These are phyloP conservation scores for Saturnispora saitoi DNA, from an alignment of 805 yeast genomes.

Conservation along the genomic window DNA sequence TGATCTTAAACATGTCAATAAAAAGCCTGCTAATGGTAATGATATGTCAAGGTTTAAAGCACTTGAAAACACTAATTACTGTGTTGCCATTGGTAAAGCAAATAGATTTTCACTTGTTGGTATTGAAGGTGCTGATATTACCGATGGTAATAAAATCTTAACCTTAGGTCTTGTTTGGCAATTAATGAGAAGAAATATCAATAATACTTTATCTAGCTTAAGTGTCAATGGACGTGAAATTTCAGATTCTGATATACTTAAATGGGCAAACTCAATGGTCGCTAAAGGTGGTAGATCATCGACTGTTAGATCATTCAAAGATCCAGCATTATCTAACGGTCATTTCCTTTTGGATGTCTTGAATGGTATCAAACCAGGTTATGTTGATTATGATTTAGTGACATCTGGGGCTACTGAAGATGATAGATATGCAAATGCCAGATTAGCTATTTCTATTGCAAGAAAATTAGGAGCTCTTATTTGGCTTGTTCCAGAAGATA, in stretches of 20 bases:
- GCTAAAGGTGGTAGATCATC: constrained; percentile 73
- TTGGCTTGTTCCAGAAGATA: constrained; percentile 99
- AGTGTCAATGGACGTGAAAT: constrained; percentile 67
- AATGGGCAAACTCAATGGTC: constrained; percentile 89
- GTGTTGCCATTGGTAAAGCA: constrained; percentile 93
- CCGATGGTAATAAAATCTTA: constrained; percentile 83
- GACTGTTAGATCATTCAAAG: constrained; percentile 77
- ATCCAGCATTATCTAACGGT: constrained; percentile 65
- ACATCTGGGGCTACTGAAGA: constrained; percentile 71
- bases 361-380: constrained; percentile 93
- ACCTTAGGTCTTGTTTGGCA: constrained; percentile 97
- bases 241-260: constrained; percentile 76
- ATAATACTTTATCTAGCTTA: constrained; percentile 67
- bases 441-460: constrained; percentile 95
- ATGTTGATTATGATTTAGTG: constrained; percentile 92
- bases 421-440: constrained; percentile 88
- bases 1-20: constrained; percentile 68
- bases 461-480: constrained; percentile 96
- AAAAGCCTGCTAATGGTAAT: constrained; percentile 64
- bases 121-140: constrained; percentile 94
- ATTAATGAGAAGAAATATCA: constrained; percentile 93
- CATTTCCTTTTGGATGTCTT: constrained; percentile 82
- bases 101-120: constrained; percentile 92
- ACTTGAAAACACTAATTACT: constrained; percentile 93
- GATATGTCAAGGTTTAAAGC: constrained; percentile 90